Evolutionary conservation across 768 basidiomycete species (phyloP).

Genomic region (Podaxis mareebaensis): DNA sequence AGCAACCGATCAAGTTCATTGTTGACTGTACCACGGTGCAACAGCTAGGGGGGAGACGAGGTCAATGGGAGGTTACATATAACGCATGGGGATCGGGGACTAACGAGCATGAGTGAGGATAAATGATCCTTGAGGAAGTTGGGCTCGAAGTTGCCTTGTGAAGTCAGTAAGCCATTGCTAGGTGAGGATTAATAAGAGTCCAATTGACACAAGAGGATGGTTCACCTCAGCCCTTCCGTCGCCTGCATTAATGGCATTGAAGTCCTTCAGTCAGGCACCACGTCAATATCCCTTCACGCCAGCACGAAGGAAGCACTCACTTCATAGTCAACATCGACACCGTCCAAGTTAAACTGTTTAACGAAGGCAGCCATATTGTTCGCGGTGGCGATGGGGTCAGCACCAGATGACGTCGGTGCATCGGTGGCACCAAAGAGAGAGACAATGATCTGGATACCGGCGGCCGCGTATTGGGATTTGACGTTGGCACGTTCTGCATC

Average conservation of each 20-base stretch:
- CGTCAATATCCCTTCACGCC: neutral
- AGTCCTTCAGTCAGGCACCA: conserved; percentile 44
- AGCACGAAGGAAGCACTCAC: neutral
- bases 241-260: conserved; percentile 56
- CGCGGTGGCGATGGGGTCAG: conserved; percentile 61
- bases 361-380: conserved; percentile 68
- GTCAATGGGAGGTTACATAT: neutral
- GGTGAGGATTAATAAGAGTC: neutral
- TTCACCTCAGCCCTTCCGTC: conserved; percentile 51
- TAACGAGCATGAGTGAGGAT: conserved; percentile 59
- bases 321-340: conserved; percentile 74
- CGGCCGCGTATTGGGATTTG: conserved; percentile 52
- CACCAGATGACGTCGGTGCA: conserved; percentile 54
- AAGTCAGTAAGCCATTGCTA: conserved; percentile 55
- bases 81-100: conserved; percentile 19
- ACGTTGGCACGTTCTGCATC: conserved; percentile 45
- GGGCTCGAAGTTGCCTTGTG: conserved; percentile 48
- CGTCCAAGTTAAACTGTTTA: conserved; percentile 59
- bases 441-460: conserved; percentile 61
- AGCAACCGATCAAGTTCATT: neutral
- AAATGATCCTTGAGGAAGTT: conserved; percentile 49
- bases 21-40: conserved; percentile 41
- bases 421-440: conserved; percentile 63
- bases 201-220: neutral
- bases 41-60: conserved; percentile 34